Base-by-base conservation (phyloP, 2,329 filamentous ascomycete species). In the Colletotrichum sp. region DNA sequence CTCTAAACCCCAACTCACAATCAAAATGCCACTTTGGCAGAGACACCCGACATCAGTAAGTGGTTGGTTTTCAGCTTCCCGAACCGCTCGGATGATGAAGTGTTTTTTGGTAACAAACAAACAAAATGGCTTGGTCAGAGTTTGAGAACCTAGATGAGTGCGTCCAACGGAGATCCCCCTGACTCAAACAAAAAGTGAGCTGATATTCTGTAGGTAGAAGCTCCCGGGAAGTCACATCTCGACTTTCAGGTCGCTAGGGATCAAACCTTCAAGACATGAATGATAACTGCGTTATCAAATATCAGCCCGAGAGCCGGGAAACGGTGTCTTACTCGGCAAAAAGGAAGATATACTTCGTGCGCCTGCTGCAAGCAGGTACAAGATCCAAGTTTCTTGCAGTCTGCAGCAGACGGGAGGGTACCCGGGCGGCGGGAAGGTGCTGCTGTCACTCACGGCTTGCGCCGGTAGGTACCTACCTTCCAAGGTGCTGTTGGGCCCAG, bases 1-100 rank as follows among this genome's bases (percentile, higher is more conserved):
- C 18, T n/a, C 1, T 18, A 3, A 48, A 9, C 18, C 4, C 1
- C 9, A 12, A 12, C 4, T 0, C 18, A n/a, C 9, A 48, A 12
- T 48, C 18, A 48, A n/a, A 48, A 10, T 12, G 39, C 4, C 2
- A 48, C 39, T 48, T n/a, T 48, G n/a, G 7, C n/a, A 21, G 43
- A 21, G 43, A 21, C 43, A 21, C 34, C 34, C 14, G 34, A 36
- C n/a, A 48, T 48, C 6, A 12, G 39, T 48, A 48, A n/a, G 39
- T 48, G 18, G 10, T 7, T 9, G 9, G 43, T 48, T 48, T 7
- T n/a, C n/a, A 48, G n/a, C 18, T 48, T 48, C n/a, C n/a, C 10
- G 43, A 52, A 52, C 43, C 43, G 13, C 39, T 48, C 39, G 18
- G 18, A 21, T 21, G 10, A 52, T 13, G n/a, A 52, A 52, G 10